Evolutionary conservation across 2,329 filamentous ascomycete genomes (phyloP).

Genomic region (Colletotrichum trifolii): DNA sequence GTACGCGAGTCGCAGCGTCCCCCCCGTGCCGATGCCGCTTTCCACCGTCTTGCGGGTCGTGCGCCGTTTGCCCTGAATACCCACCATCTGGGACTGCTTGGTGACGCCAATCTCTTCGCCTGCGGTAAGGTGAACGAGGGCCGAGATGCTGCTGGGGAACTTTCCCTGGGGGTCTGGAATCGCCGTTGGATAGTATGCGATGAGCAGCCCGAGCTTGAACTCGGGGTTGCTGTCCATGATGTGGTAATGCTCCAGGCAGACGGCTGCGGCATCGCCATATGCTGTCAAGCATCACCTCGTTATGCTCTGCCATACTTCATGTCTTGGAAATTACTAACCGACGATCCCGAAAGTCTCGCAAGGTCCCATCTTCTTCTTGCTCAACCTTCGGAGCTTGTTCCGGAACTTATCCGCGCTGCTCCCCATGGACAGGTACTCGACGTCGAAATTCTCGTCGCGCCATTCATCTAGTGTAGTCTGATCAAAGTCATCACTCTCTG

Average conservation of each 20-base stretch:
- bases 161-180: constrained; percentile 55
- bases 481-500: constrained; percentile 56
- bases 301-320: not conserved
- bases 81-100: constrained; percentile 55
- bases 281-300: constrained; percentile 41
- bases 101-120: constrained; percentile 54
- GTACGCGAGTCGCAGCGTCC: constrained; percentile 49
- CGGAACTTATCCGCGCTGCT: constrained; percentile 47
- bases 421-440: constrained; percentile 55
- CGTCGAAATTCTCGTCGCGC: constrained; percentile 55
- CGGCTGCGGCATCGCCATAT: constrained; percentile 55
- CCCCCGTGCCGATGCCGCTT: constrained; percentile 51
- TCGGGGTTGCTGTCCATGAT: constrained; percentile 56
- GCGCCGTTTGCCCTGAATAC: constrained; percentile 57
- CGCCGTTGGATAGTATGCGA: constrained; percentile 58
- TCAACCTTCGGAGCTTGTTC: constrained; percentile 47
- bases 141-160: constrained; percentile 53
- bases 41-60: constrained; percentile 48
- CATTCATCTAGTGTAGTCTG: constrained; percentile 49
- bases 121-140: constrained; percentile 53
- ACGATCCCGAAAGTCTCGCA: constrained; percentile 58
- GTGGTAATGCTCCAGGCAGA: constrained; percentile 58
- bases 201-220: constrained; percentile 53
- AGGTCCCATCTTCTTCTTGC: constrained; percentile 47
- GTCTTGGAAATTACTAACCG: constrained; percentile 43